These are phyloP conservation scores for Albizia julibrissin DNA, from an alignment of 306 rosid genomes.

Conservation along the genomic window DNA sequence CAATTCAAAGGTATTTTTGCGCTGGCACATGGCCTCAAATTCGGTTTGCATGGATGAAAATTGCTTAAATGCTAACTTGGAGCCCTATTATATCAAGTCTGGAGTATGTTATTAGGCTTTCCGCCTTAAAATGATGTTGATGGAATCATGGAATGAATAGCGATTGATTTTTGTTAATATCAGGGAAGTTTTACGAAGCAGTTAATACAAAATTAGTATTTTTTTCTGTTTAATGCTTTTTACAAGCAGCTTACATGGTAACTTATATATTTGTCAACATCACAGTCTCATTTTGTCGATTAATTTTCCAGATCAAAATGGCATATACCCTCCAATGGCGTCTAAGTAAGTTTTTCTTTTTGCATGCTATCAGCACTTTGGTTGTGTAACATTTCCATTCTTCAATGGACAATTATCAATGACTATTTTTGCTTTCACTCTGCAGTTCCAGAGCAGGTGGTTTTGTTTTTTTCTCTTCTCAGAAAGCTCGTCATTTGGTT, in stretches of 20 bases:
- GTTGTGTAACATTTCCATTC: constrained; percentile 15
- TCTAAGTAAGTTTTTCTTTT: constrained; percentile 56
- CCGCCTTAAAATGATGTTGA: not conserved
- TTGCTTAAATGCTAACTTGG: not conserved
- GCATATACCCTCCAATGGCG: constrained; percentile 44
- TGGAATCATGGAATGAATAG: not conserved
- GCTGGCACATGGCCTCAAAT: not conserved
- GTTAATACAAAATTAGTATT: not conserved
- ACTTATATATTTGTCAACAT: not conserved
- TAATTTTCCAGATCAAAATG: constrained; percentile 65
- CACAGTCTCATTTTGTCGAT: constrained; percentile 28
- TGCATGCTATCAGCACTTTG: constrained; percentile 3
- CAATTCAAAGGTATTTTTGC: not conserved
- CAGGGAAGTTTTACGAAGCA: constrained; percentile 22
- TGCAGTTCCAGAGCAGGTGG: constrained; percentile 70
- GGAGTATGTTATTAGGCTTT: not conserved
- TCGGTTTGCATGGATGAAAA: not conserved
- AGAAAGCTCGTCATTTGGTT: constrained; percentile 34
- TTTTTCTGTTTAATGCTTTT: not conserved
- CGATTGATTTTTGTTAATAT: not conserved
- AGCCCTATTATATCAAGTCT: not conserved
- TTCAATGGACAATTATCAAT: constrained; percentile 13
- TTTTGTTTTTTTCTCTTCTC: constrained; percentile 50
- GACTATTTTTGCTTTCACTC: constrained; percentile 37
- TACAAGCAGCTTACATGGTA: not conserved